Evolutionary conservation across 371 early-diverging fungal species (phyloP), one percentile per base, ranked within the genome.

Genomic region (Coemansia sp.): DNA sequence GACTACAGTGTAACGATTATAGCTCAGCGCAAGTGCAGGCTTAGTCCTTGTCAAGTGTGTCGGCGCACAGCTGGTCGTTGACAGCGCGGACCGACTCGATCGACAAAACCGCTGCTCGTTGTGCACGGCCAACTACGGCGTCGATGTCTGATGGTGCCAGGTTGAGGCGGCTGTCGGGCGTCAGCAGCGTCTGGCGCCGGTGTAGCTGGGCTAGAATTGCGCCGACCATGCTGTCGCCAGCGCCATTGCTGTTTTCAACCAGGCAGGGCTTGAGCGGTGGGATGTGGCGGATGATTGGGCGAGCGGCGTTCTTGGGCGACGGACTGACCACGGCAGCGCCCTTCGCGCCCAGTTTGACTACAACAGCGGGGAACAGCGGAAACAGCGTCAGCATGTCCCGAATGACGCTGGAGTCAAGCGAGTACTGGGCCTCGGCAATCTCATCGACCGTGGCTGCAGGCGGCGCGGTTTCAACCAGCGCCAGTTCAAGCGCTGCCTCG

Each of bases 261-360:
- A 11, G 14, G 9, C 20, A 40, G 12, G 63, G 63, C 40, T 62
- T 56, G 14, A 64, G 61, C 14, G 66, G 55, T 20, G 52, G 36
- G 38, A 70, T 66, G 35, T 38, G 69, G 59, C 53, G 78, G 66
- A 58, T 63, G 50, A 51, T 55, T 57, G 54, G 70, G 56, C 7
- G 59, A 45, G 34, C 31, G 0, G 48, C 16, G 10, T 41, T 39
- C 10, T 5, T 11, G 0, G 57, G 55, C 42, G 47, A 42, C 5
- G 55, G 70, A 58, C 67, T 67, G 20, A 61, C 50, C 48, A 81
- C 77, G 33, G 88, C 61, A 43, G 81, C 82, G 20, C 86, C 84
- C 61, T 81, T 59, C 47, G 81, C 66, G 30, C 86, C 87, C 36
- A 88, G 62, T 67, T 87, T 83, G 54, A 87, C 78, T n/a, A 87